Conservation (phyloP, 495 filamentous ascomycete genomes). For the Bombardia bombarda region DNA sequence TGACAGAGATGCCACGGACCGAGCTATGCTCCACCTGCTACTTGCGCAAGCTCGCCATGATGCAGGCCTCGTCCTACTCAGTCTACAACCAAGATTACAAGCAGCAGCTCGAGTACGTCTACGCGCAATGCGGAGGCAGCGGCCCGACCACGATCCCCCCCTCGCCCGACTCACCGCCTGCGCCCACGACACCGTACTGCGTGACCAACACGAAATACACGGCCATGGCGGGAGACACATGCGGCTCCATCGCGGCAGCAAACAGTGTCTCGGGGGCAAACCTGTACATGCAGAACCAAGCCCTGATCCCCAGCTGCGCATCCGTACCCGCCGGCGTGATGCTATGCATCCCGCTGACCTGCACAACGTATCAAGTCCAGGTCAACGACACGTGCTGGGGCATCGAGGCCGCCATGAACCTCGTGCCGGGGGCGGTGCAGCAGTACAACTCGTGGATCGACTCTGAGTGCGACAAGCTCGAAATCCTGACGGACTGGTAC, state of each 20-base stretch:
- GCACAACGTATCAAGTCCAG: neutral
- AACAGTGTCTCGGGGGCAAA: constrained; percentile 17
- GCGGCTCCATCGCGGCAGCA: constrained; percentile 13
- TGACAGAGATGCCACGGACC: constrained; percentile 7
- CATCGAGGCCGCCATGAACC: neutral
- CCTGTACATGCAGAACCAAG: constrained; percentile 8
- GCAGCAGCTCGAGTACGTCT: neutral
- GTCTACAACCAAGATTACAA: constrained; percentile 7
- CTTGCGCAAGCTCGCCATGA: constrained; percentile 7
- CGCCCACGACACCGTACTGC: constrained; percentile 5
- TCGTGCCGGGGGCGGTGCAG: neutral
- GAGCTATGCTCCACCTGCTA: constrained; percentile 18
- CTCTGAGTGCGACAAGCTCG: neutral
- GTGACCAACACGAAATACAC: constrained; percentile 14
- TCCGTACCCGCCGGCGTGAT: neutral
- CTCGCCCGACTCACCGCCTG: neutral
- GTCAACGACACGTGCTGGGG: neutral
- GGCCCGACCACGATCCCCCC: neutral
- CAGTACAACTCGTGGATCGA: constrained; percentile 1
- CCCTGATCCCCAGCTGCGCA: constrained; percentile 4
- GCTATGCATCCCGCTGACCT: constrained; percentile 3
- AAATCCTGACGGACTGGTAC: neutral
- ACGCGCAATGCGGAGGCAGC: neutral
- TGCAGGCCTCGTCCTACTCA: constrained; percentile 15
- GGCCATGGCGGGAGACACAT: constrained; percentile 16